Evolutionary conservation across 331 rosid species (phyloP).

Genomic region (Pyracantha coccinea): DNA sequence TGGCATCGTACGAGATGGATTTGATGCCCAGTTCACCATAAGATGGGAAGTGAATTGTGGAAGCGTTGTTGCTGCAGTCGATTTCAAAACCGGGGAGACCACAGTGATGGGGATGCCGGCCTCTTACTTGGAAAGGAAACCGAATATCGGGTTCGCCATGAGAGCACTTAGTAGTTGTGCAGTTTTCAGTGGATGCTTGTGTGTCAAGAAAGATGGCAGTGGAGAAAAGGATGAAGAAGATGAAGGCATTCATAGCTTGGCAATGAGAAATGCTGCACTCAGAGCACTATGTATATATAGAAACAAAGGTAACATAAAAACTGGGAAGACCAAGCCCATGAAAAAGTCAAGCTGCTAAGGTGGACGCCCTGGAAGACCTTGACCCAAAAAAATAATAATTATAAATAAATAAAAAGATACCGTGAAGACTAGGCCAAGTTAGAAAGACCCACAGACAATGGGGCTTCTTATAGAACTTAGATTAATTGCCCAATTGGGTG

Average conservation of each 20-base stretch:
- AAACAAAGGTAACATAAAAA: background rate
- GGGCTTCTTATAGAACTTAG: slow-evolving; percentile 8
- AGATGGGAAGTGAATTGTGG: slow-evolving; percentile 53
- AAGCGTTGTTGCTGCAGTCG: slow-evolving; percentile 15
- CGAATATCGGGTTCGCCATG: slow-evolving; percentile 27
- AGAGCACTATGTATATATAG: background rate
- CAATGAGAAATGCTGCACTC: slow-evolving; percentile 8
- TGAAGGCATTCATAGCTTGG: slow-evolving; percentile 16
- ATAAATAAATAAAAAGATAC: background rate
- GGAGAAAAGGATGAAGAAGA: slow-evolving; percentile 27
- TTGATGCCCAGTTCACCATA: slow-evolving; percentile 45
- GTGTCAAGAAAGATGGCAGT: slow-evolving; percentile 22
- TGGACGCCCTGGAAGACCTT: background rate
- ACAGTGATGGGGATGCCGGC: background rate
- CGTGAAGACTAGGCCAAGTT: slow-evolving; percentile 4
- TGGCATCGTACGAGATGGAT: slow-evolving; percentile 57
- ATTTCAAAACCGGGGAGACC: slow-evolving; percentile 28
- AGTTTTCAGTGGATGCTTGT: slow-evolving; percentile 11
- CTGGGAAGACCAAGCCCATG: slow-evolving; percentile 2
- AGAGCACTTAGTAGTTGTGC: slow-evolving; percentile 11
- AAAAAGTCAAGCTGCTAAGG: background rate
- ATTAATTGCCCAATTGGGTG: background rate
- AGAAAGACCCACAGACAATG: background rate
- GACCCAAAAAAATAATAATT: too few relatives aligned
- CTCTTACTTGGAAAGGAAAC: slow-evolving; percentile 40